Evolutionary conservation across 192 early-diverging fungal species (phyloP).

Genomic region (Rhizoclosmatium sp.): DNA sequence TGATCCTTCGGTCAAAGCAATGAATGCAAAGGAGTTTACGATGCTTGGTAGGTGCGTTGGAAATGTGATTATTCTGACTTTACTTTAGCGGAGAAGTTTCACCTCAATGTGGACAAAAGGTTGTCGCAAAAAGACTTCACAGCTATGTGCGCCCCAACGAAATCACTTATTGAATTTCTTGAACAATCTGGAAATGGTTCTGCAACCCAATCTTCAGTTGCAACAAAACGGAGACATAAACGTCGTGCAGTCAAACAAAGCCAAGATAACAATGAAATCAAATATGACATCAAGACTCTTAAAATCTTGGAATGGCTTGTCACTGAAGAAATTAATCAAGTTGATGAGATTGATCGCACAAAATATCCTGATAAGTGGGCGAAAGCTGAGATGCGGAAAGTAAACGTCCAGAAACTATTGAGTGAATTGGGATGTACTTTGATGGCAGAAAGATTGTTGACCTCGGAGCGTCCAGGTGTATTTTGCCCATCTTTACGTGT

Average conservation of each 20-base stretch:
- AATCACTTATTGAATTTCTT: conserved; percentile 39
- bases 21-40: conserved; percentile 31
- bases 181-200: conserved; percentile 33
- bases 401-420: conserved; percentile 33
- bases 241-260: not conserved
- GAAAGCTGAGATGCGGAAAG: conserved; percentile 28
- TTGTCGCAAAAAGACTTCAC: not conserved
- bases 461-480: conserved; percentile 21
- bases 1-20: conserved; percentile 1
- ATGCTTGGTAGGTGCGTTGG: conserved; percentile 24
- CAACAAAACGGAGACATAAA: conserved; percentile 6
- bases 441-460: conserved; percentile 46
- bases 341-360: conserved; percentile 24
- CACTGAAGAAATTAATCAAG: conserved; percentile 33
- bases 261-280: conserved; percentile 1
- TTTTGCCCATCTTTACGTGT: conserved; percentile 31
- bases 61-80: not conserved
- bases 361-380: conserved; percentile 42
- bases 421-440: conserved; percentile 47
- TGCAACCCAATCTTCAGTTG: not conserved
- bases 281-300: conserved; percentile 47
- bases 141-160: conserved; percentile 29
- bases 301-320: conserved; percentile 45
- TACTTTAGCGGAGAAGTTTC: conserved; percentile 17
- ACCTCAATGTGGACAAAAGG: conserved; percentile 11